These are phyloP conservation scores for Sphaerulina populicola DNA, from an alignment of 2,329 filamentous ascomycete species.

Conservation along the genomic window DNA sequence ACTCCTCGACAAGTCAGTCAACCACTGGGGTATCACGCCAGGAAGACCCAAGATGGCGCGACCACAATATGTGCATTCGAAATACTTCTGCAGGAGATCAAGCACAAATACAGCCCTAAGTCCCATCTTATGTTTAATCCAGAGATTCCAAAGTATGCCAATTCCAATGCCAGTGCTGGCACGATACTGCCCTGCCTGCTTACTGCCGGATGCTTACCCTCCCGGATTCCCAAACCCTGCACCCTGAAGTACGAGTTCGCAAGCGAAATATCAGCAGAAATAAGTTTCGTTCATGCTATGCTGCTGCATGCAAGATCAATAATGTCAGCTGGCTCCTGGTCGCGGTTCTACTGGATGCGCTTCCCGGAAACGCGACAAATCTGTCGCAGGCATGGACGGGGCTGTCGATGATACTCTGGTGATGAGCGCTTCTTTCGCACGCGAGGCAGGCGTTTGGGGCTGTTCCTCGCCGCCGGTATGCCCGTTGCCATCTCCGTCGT, in stretches of 20 bases:
- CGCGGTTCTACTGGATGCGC: conserved; percentile 15
- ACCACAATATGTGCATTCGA: conserved; percentile 9
- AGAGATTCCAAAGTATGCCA: not conserved
- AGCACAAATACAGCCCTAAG: not conserved
- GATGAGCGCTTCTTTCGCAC: conserved; percentile 7
- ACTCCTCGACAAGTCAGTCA: not conserved
- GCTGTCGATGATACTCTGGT: conserved; percentile 9
- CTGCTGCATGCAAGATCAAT: not conserved
- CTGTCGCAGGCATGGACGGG: conserved; percentile 1
- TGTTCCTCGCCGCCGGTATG: conserved; percentile 7
- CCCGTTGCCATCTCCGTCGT: conserved; percentile 6
- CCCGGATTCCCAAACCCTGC: conserved; percentile 1
- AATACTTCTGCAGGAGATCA: not conserved
- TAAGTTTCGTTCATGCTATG: not conserved
- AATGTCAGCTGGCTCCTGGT: conserved; percentile 19
- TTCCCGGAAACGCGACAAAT: conserved; percentile 11
- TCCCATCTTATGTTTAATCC: not conserved
- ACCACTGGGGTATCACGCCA: conserved; percentile 9
- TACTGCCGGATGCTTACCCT: conserved; percentile 6
- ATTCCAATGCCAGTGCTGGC: not conserved
- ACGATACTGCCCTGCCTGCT: not conserved
- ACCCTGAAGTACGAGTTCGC: not conserved
- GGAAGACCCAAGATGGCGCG: conserved; percentile 3
- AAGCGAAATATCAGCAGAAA: not conserved
- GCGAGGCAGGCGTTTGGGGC: conserved; percentile 7